Base-by-base conservation (phyloP, 148 eudicot species). In the Gaultheria prostrata region DNA sequence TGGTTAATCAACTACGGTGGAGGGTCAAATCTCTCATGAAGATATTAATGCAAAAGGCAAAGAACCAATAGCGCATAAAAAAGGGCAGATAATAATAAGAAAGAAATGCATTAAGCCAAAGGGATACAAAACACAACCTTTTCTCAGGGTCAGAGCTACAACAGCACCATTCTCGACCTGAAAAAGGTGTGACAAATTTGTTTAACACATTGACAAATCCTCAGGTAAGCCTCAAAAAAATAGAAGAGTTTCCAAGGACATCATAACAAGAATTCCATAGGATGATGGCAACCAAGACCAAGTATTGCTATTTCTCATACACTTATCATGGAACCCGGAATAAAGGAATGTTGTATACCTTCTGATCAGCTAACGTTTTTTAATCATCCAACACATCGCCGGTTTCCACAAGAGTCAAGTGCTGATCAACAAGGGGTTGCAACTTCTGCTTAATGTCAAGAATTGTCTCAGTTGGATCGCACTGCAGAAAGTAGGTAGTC, bases 81-180 rank as follows among this genome's bases (percentile, higher is more conserved):
- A 4, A 56, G 56, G n/a, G 20, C 35, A 67, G 72, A 67, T 67
- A 67, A 67, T 14, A 20, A 61, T 4, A 9, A 56, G 67, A 76
- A 39, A 33, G 65, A n/a, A 54, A 30, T 30, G 33, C 10, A 86
- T 57, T 39, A 80, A 51, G 32, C 53, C 5, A 69, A 13, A 13
- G 24, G 8, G 48, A 70, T 30, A 74, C 3, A 11, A 84, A 57
- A 82, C 12, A 74, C 67, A 76, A 97, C 99, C 99, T 97, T 92
- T 93, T 90, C 97, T 92, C 89, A 97, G 82, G 49, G 97, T 93
- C 88, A 94, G 84, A 76, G 98, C 99, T 86, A 97, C 98, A 85
- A 94, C 92, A 88, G 97, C 96, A 85, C 94, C 99, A 88, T 97
- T 97, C 90, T 97, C 98, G 73, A 97, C 99, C 99, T 97, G 91